Conservation (phyloP, 441 rosid genomes). For the Jatropha podagrica region DNA sequence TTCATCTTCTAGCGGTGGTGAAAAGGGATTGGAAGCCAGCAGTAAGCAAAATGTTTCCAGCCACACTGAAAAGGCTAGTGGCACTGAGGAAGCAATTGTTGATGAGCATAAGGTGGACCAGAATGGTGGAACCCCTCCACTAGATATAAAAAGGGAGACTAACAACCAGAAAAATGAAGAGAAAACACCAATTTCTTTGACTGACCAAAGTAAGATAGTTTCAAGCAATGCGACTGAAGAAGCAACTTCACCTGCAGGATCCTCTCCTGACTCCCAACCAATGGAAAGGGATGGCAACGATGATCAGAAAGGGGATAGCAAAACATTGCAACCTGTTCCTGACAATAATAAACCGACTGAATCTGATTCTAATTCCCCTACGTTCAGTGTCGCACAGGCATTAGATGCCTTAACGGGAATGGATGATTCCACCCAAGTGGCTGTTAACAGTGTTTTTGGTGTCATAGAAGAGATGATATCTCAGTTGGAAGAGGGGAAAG, state of each 20-base stretch:
- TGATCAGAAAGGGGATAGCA: slow-evolving; percentile 53
- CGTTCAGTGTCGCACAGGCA: slow-evolving; percentile 76
- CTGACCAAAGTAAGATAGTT: slow-evolving; percentile 48
- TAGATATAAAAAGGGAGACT: slow-evolving; percentile 43
- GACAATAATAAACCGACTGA: slow-evolving; percentile 44
- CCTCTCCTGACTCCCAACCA: slow-evolving; percentile 51
- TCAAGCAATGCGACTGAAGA: slow-evolving; percentile 42
- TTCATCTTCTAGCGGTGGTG: slow-evolving; percentile 38
- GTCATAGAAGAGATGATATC: slow-evolving; percentile 90
- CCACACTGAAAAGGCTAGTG: slow-evolving; percentile 38
- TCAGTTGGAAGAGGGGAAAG: slow-evolving; percentile 70
- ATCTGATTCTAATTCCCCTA: slow-evolving; percentile 41
- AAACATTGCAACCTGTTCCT: slow-evolving; percentile 37
- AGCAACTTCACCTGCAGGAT: slow-evolving; percentile 35
- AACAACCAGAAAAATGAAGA: slow-evolving; percentile 44
- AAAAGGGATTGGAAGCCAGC: slow-evolving; percentile 39
- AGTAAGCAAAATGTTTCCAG: slow-evolving; percentile 29
- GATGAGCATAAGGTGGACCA: slow-evolving; percentile 43
- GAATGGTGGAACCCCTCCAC: slow-evolving; percentile 38
- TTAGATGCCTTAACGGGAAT: slow-evolving; percentile 89
- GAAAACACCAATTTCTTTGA: slow-evolving; percentile 38
- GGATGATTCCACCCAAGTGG: slow-evolving; percentile 97
- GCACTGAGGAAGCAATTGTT: slow-evolving; percentile 34
- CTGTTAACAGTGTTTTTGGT: slow-evolving; percentile 96
- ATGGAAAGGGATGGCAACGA: slow-evolving; percentile 50